phyloP scores from a whole-genome alignment of 2,329 filamentous ascomycete genomes.

The Xylaria sp. region DNA sequence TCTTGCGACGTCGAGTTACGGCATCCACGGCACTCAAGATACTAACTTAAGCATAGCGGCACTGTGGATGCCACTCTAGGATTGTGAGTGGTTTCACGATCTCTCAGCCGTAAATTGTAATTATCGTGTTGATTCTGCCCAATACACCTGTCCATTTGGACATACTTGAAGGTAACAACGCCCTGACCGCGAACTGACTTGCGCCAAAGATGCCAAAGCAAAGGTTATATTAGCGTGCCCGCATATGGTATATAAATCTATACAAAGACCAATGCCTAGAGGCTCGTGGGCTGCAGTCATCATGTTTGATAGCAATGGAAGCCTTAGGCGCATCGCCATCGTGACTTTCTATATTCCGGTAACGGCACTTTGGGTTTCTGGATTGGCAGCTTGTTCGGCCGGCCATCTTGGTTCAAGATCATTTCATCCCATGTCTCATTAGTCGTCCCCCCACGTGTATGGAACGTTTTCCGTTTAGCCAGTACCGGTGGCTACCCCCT shows the following conservation, averaged over 20 bases:
- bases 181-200: not conserved
- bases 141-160: not conserved
- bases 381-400: conserved; percentile 36
- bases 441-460: conserved; percentile 38
- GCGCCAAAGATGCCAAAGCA: conserved; percentile 11
- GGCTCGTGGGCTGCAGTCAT: conserved; percentile 5
- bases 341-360: conserved; percentile 43
- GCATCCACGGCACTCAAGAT: conserved; percentile 1
- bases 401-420: conserved; percentile 36
- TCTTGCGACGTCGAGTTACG: not conserved
- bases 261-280: conserved; percentile 21
- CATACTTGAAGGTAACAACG: not conserved
- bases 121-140: not conserved
- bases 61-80: not conserved
- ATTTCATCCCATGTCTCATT: conserved; percentile 41
- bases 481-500: conserved; percentile 19
- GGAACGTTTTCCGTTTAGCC: conserved; percentile 39
- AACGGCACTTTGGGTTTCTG: conserved; percentile 34
- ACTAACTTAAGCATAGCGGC: not conserved
- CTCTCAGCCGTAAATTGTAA: not conserved
- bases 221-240: conserved; percentile 11
- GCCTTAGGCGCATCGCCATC: conserved; percentile 20
- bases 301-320: conserved; percentile 24
- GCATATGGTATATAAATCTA: conserved; percentile 28
- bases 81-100: not conserved